Percentiles rank a stretch among this genome's conserved stretches.
These are phyloP conservation scores for Sugiyamaella japonica DNA, from an alignment of 1,139 yeast species.

Conservation along the genomic window DNA sequence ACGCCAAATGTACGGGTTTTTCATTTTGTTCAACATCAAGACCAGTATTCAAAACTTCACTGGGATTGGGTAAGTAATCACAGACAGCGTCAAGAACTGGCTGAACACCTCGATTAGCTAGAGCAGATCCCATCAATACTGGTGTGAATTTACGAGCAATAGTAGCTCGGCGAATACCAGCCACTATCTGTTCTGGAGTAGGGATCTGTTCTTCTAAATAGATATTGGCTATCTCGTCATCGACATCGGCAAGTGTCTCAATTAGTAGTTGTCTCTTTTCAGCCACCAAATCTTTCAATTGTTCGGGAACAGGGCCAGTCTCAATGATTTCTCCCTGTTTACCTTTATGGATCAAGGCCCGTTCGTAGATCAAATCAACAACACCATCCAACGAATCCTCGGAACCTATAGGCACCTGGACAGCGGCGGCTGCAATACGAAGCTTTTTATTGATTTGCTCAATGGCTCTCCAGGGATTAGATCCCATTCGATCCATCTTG, in stretches of 20 bases:
- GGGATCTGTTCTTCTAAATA: slow-evolving; percentile 91
- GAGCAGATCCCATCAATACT: slow-evolving; percentile 97
- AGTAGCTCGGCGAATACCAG: slow-evolving; percentile 93
- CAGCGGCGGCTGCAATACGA: slow-evolving; percentile 94
- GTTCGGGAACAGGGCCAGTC: slow-evolving; percentile 69
- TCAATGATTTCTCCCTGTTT: slow-evolving; percentile 79
- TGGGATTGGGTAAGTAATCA: slow-evolving; percentile 92
- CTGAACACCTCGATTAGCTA: slow-evolving; percentile 94
- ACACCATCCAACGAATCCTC: slow-evolving; percentile 84
- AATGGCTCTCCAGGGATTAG: slow-evolving; percentile 93
- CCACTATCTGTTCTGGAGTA: slow-evolving; percentile 73
- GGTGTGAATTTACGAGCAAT: slow-evolving; percentile 96
- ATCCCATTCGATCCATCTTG: slow-evolving; percentile 99
- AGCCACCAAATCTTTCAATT: slow-evolving; percentile 70
- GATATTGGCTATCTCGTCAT: slow-evolving; percentile 93
- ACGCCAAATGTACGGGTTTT: slow-evolving; percentile 69
- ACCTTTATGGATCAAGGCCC: slow-evolving; percentile 88
- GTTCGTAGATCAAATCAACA: slow-evolving; percentile 85
- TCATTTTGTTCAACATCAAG: slow-evolving; percentile 73
- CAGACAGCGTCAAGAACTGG: slow-evolving; percentile 95
- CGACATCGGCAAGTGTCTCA: slow-evolving; percentile 96
- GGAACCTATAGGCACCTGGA: slow-evolving; percentile 95
- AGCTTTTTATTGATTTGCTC: slow-evolving; percentile 85
- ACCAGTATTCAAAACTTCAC: slow-evolving; percentile 88
- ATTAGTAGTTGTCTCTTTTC: slow-evolving; percentile 81